Evolutionary conservation across 2,329 filamentous ascomycete species (phyloP).

Genomic region (Aureobasidium mangrovei): DNA sequence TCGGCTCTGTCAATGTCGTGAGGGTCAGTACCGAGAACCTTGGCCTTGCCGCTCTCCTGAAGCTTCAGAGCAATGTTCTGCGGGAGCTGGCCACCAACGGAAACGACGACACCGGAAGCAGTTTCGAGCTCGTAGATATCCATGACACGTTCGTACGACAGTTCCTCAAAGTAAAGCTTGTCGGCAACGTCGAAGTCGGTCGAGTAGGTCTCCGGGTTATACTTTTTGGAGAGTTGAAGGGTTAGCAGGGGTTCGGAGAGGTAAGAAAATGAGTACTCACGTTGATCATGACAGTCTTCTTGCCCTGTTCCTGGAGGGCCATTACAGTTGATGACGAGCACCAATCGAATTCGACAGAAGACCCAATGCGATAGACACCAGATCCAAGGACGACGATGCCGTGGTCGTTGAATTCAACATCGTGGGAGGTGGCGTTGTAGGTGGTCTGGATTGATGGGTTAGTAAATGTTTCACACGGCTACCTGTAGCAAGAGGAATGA

Average conservation of each 20-base stretch:
- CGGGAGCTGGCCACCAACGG: constrained; percentile 88
- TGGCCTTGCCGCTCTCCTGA: constrained; percentile 82
- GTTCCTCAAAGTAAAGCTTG: constrained; percentile 90
- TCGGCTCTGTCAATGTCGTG: constrained; percentile 96
- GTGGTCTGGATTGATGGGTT: constrained; percentile 49
- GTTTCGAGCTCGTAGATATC: constrained; percentile 94
- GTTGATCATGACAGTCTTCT: constrained; percentile 98
- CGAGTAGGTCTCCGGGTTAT: constrained; percentile 63
- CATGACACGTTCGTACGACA: constrained; percentile 96
- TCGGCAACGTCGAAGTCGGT: constrained; percentile 89
- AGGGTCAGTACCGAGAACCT: constrained; percentile 86
- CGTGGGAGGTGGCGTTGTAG: constrained; percentile 91
- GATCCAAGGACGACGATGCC: constrained; percentile 83
- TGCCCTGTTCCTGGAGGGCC: constrained; percentile 73
- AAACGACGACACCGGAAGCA: constrained; percentile 82
- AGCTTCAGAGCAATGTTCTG: constrained; percentile 95
- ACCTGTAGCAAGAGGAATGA: not conserved
- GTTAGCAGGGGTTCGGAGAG: not conserved
- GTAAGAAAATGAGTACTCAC: not conserved
- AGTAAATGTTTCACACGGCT: not conserved
- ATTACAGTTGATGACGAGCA: constrained; percentile 84
- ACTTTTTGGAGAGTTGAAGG: constrained; percentile 17
- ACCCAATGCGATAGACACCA: constrained; percentile 95
- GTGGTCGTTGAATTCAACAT: constrained; percentile 88
- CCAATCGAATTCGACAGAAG: constrained; percentile 98